Evolutionary conservation across 768 basidiomycete genomes (phyloP), one percentile per base, ranked within the genome.

Genomic region (Pulveroboletus ravenelii): DNA sequence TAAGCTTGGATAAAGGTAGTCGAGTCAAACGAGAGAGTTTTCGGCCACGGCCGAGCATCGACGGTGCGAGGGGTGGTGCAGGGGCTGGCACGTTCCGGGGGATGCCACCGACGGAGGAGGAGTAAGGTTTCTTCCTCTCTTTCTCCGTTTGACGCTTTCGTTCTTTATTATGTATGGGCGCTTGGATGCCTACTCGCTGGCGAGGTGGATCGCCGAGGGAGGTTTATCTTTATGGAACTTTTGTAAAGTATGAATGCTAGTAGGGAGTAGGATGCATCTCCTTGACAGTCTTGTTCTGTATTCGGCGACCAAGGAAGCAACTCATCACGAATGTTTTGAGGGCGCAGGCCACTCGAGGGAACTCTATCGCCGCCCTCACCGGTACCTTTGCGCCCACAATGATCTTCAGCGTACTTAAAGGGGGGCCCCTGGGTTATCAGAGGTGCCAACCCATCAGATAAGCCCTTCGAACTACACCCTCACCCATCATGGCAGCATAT

Each of bases 21-120:
- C 69, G 81, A 45, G 78, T 79, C 36, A 69, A 76, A 52, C 75
- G 85, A 55, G 89, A 92, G 71, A 92, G 89, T 66, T 93, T 92
- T 67, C 87, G 81, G 62, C 90, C 90, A 10, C 74, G 90, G 32
- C 80, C 87, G 38, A 91, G 89, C 58, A 67, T 82, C 17, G 89
- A 90, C 56, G 73, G 68, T 0, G 39, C 54, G 48, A 50, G 56
- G 36, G 42, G 42, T 23, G 47, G 46, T 23, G 41, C 42, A 2
- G 52, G 55, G 6, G 12, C 38, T 3, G 36, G 41, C 3, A 31
- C 52, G 6, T 65, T 56, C 30, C 60, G 56, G 47, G 60, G 57
- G 29, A 65, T 65, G 64, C 53, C 62, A n/a, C 54, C 56, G 18
- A 65, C 64, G 6, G 49, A 53, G 44, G 64, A 65, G 44, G 64